Conservation (phyloP, 176 grass and related monocot genomes). For the Aegilops bicornis region DNA sequence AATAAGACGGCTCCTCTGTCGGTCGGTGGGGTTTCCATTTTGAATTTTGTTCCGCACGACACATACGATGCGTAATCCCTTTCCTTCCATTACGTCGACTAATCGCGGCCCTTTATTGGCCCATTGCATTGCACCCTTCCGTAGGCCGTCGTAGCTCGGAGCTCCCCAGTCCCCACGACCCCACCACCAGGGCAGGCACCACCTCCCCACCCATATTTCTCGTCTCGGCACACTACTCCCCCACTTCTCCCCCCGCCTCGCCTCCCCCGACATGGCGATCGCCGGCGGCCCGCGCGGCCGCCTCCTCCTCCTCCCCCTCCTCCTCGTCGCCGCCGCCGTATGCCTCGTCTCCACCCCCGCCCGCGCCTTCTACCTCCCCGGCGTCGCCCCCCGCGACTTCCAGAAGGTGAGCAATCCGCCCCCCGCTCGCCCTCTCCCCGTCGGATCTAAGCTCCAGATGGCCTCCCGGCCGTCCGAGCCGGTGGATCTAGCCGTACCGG, state of each 20-base stretch:
- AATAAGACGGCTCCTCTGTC: not conserved
- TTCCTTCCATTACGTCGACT: not conserved
- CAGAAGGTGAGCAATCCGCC: conserved; percentile 44
- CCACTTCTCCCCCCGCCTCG: not conserved
- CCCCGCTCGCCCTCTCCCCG: not conserved
- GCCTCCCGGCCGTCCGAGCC: not conserved
- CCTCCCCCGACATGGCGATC: conserved; percentile 39
- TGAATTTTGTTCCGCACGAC: not conserved
- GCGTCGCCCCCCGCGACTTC: conserved; percentile 75
- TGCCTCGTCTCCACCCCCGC: conserved; percentile 20
- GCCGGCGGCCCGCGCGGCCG: not conserved
- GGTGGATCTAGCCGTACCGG: conserved; percentile 22
- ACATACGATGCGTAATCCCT: not conserved
- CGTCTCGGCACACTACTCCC: not conserved
- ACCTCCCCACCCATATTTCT: not conserved
- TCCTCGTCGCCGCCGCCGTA: not conserved
- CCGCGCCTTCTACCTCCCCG: conserved; percentile 76
- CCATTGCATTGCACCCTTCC: not conserved
- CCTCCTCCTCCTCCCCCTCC: not conserved
- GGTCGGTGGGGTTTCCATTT: not conserved
- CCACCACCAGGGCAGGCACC: not conserved
- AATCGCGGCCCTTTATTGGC: conserved; percentile 3
- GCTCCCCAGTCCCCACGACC: not conserved
- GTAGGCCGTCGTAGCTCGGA: not conserved
- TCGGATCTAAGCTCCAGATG: conserved; percentile 28